Base-by-base conservation (phyloP, 2,329 filamentous ascomycete genomes). In the Diaporthe destruens region DNA sequence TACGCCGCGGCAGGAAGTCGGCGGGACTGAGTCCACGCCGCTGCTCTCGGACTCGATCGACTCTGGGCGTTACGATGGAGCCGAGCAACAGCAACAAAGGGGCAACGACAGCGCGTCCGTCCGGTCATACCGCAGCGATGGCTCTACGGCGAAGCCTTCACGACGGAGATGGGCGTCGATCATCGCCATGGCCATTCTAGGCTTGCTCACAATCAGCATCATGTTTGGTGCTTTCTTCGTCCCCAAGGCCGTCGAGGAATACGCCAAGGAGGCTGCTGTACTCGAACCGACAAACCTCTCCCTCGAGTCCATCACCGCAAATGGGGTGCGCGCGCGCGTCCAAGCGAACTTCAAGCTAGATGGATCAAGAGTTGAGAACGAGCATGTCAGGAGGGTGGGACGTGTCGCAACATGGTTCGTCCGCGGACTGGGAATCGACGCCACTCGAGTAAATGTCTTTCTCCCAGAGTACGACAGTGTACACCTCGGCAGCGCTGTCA, bases 331-430 rank as follows among this genome's bases (percentile, higher is more conserved):
- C 74, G 93, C 94, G 42, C 91, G 94, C 75, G 87, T 99, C 59
- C 92, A 95, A 78, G 96, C 93, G 25, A 92, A 93, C 70, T 94
- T 98, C 78, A 87, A 86, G 55, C 89, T 99, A 76, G 94, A 98
- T 80, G 92, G 92, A 0, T 89, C 89, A 6, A 91, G 91, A 66
- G 95, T 98, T 25, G 82, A 88, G 74, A 93, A 93, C 76, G 86
- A 89, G 67, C 87, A 91, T 70, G 89, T 96, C 36, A 89, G 94
- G 75, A 90, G 92, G 76, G 84, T 98, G 66, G 96, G 96, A 54
- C 88, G 89, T 71, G 87, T 94, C 29, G 91, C 91, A 23, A 97
- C 95, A 0, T 96, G 93, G 89, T 87, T 98, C 76, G 93, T 94
- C 72, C 87, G 88, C 74, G 89, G 94, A 78, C 87, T 97, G 16